Evolutionary conservation across 345 rosid genomes (phyloP).

Genomic region (Eucalyptus cloeziana): DNA sequence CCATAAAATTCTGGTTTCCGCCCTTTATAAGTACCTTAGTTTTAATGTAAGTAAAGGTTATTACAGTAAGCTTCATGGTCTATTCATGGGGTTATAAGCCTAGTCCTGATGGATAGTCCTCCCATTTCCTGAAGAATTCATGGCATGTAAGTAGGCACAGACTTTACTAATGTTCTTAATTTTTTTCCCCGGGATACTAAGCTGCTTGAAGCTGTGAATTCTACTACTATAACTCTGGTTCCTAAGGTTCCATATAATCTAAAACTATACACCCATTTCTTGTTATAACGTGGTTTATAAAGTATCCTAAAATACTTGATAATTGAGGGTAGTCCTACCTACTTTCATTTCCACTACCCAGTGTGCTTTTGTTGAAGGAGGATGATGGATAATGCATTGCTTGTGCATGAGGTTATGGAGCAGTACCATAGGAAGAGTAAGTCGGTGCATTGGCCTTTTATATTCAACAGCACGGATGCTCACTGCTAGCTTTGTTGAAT

Average conservation of each 20-base stretch:
- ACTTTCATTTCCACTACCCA: not conserved
- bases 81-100: not conserved
- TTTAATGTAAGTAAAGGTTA: not conserved
- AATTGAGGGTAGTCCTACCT: not conserved
- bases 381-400: not conserved
- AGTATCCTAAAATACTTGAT: not conserved
- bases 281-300: not conserved
- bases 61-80: not conserved
- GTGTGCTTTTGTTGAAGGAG: not conserved
- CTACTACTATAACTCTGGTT: not conserved
- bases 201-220: not conserved
- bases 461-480: not conserved
- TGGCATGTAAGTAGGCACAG: not conserved
- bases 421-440: not conserved
- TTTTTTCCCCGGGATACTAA: not conserved
- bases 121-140: not conserved
- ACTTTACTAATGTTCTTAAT: not conserved
- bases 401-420: not conserved
- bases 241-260: not conserved
- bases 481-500: not conserved
- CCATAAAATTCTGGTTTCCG: not conserved
- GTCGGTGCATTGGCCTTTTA: not conserved
- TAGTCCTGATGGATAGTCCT: not conserved
- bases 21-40: not conserved
- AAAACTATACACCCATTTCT: not conserved